Evolutionary conservation across 768 basidiomycete genomes (phyloP), one percentile per base, ranked within the genome.

Genomic region (Cystobasidiopsis lactophilus): DNA sequence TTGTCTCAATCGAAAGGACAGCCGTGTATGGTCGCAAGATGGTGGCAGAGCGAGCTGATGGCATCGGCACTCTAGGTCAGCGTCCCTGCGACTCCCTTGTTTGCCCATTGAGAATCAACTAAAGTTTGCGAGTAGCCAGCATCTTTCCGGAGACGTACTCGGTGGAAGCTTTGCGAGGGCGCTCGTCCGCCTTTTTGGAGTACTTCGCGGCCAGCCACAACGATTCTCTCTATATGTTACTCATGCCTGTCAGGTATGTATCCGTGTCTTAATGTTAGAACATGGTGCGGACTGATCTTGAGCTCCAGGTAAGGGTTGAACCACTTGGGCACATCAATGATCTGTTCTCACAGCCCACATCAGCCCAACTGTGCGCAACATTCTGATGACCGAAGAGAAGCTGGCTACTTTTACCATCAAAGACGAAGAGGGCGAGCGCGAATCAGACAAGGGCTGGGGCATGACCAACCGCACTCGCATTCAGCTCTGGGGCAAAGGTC

Each of bases 371-470:
- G 45, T 47, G 23, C n/a, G n/a, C n/a, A 47, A 47, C 29, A 26
- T 47, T 26, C n/a, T 47, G 21, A 3, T 30, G 16, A 4, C 23
- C 14, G 37, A 33, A 9, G 35, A 21, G 3, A n/a, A 27, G 11
- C 16, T 5, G 23, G 38, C 26, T 3, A 50, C 49, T 10, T 14
- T 50, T 14, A 23, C 49, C n/a, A 35, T 50, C 29, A 50, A 50
- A 37, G 49, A 50, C 35, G 49, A 50, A 27, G 5, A 40, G 21
- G 49, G 49, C 29, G 49, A 50, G 35, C 29, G 49, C 43, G 35
- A 50, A 13, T 47, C 45, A 4, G 11, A 47, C 5, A 47, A 47
- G 30, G 45, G 45, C 4, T 13, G 10, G 11, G 23, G 45, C 11
- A 26, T 26, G 16, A 30, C 30, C 29, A 29, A 47, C 29, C 23